Evolutionary conservation across 73 alveolate genomes (phyloP).

Genomic region (Tetrahymena thermophila): DNA sequence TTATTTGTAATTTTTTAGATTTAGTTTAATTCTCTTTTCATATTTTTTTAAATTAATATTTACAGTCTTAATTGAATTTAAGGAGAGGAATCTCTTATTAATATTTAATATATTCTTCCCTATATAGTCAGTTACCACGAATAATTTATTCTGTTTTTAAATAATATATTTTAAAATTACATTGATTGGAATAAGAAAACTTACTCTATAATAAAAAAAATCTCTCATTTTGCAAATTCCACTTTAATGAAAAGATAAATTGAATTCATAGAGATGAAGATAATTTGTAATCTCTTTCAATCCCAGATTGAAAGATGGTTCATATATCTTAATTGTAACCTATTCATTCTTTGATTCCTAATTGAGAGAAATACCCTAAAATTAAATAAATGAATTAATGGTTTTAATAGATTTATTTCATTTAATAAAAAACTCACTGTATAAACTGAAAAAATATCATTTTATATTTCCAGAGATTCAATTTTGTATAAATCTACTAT

Average conservation of each 20-base stretch:
- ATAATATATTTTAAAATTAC: neutral
- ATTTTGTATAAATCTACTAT: neutral
- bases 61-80: neutral
- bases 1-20: neutral
- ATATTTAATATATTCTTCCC: neutral
- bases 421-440: neutral
- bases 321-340: neutral
- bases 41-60: neutral
- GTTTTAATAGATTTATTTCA: neutral
- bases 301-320: neutral
- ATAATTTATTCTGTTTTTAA: neutral
- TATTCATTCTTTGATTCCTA: neutral
- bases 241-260: neutral
- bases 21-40: neutral
- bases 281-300: neutral
- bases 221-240: neutral
- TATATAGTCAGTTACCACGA: neutral
- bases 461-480: neutral
- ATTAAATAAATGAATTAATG: neutral
- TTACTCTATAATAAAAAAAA: neutral
- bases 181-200: neutral
- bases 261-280: neutral
- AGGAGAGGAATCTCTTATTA: neutral
- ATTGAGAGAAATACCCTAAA: neutral
- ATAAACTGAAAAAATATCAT: neutral